Evolutionary conservation across 2,329 filamentous ascomycete species (phyloP).

Genomic region (Dendryphion nanum): DNA sequence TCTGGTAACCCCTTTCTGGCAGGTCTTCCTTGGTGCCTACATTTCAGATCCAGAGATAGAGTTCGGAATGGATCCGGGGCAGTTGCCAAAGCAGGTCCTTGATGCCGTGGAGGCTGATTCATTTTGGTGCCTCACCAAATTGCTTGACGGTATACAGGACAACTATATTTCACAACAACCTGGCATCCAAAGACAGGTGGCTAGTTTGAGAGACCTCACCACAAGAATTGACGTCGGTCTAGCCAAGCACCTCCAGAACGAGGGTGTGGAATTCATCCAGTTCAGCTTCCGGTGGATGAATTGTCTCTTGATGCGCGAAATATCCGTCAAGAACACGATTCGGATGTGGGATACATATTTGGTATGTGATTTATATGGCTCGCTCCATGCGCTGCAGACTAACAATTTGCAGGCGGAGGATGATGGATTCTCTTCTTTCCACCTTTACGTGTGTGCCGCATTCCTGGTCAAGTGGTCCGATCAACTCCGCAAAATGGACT

Average conservation of each 20-base stretch:
- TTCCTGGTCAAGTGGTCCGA: conserved; percentile 99
- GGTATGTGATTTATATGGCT: conserved; percentile 62
- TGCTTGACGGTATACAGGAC: conserved; percentile 98
- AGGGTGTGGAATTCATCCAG: conserved; percentile 97
- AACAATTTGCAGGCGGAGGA: conserved; percentile 74
- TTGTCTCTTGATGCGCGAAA: conserved; percentile 94
- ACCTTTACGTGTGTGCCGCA: conserved; percentile 95
- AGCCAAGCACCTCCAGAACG: conserved; percentile 83
- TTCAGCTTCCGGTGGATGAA: conserved; percentile 99
- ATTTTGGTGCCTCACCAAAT: conserved; percentile 97
- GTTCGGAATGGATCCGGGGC: conserved; percentile 93
- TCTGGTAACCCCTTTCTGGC: conserved; percentile 95
- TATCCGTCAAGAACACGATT: conserved; percentile 94
- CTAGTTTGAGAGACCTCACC: conserved; percentile 83
- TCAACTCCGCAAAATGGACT: conserved; percentile 94
- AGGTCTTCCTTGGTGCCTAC: conserved; percentile 92
- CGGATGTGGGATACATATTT: conserved; percentile 99
- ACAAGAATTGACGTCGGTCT: conserved; percentile 81
- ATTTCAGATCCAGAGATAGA: conserved; percentile 93
- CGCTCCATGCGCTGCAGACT: conserved; percentile 8
- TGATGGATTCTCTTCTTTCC: conserved; percentile 96
- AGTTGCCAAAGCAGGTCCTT: conserved; percentile 83
- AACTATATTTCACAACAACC: conserved; percentile 98
- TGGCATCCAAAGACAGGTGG: conserved; percentile 91
- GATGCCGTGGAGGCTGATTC: conserved; percentile 97